Percentiles rank a stretch among this genome's conserved stretches.
Conservation (phyloP, 495 filamentous ascomycete species). For the Penicillium coprophilum region DNA sequence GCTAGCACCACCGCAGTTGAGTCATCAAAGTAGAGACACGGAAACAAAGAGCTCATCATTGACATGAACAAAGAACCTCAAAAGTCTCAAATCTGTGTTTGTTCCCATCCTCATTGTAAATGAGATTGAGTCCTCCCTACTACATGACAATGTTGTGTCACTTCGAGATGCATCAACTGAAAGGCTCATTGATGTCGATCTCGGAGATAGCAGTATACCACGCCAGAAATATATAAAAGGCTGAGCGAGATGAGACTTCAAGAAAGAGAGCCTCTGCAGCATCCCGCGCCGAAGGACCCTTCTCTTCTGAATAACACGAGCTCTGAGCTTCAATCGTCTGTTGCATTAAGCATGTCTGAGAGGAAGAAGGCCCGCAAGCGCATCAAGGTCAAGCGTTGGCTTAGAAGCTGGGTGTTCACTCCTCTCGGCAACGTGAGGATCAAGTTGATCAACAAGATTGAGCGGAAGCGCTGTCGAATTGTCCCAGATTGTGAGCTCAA, state of each 20-base stretch:
- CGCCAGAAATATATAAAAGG: background rate
- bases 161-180: background rate
- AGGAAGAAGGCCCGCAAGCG: background rate
- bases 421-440: conserved; percentile 1
- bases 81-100: background rate
- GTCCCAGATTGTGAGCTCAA: background rate
- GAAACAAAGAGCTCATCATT: background rate
- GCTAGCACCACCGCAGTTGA: background rate
- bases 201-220: conserved; percentile 1
- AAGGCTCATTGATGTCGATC: background rate
- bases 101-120: background rate
- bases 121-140: background rate
- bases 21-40: background rate
- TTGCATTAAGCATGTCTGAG: background rate
- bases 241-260: background rate
- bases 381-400: background rate
- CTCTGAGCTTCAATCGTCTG: background rate
- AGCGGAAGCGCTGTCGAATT: background rate
- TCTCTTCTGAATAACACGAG: background rate
- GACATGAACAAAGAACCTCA: background rate
- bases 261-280: background rate
- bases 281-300: background rate
- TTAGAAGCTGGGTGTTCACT: conserved; percentile 1
- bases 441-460: background rate
- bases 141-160: background rate